Conservation (phyloP, 345 rosid species). For the Populus alba region DNA sequence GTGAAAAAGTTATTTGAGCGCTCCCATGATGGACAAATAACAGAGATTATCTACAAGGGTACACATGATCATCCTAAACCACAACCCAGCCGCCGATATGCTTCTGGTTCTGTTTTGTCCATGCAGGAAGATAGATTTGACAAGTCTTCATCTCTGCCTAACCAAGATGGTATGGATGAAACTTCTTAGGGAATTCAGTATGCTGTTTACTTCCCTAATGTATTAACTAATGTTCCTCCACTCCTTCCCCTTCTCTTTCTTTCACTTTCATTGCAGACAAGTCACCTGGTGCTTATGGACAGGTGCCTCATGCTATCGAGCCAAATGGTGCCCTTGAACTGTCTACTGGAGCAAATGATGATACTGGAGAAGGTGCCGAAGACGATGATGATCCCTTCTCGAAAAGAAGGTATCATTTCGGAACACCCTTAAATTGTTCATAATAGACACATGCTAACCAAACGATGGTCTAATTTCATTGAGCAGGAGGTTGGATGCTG, state of each 20-base stretch:
- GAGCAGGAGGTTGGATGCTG: conserved; percentile 77
- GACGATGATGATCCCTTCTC: conserved; percentile 77
- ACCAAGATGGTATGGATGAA: conserved; percentile 58
- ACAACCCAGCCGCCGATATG: conserved; percentile 72
- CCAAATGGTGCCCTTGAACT: conserved; percentile 51
- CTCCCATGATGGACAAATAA: conserved; percentile 85
- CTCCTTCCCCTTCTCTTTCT: conserved; percentile 7
- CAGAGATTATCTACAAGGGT: conserved; percentile 93
- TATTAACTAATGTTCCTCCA: conserved; percentile 9
- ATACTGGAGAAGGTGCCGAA: conserved; percentile 57
- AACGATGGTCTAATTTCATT: conserved; percentile 1
- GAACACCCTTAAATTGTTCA: not conserved
- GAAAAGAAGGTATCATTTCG: conserved; percentile 69
- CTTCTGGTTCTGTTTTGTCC: conserved; percentile 57
- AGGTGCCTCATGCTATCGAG: conserved; percentile 42
- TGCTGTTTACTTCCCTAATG: not conserved
- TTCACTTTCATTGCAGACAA: conserved; percentile 48
- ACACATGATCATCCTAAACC: conserved; percentile 97
- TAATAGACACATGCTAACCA: conserved; percentile 14
- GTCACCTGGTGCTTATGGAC: conserved; percentile 49
- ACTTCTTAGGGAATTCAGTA: not conserved
- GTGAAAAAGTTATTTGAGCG: conserved; percentile 96
- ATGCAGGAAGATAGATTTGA: conserved; percentile 72
- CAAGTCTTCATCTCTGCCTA: conserved; percentile 41
- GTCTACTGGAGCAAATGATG: conserved; percentile 55